Conservation (phyloP, 2,329 filamentous ascomycete genomes). For the Aspergillus hortae region DNA sequence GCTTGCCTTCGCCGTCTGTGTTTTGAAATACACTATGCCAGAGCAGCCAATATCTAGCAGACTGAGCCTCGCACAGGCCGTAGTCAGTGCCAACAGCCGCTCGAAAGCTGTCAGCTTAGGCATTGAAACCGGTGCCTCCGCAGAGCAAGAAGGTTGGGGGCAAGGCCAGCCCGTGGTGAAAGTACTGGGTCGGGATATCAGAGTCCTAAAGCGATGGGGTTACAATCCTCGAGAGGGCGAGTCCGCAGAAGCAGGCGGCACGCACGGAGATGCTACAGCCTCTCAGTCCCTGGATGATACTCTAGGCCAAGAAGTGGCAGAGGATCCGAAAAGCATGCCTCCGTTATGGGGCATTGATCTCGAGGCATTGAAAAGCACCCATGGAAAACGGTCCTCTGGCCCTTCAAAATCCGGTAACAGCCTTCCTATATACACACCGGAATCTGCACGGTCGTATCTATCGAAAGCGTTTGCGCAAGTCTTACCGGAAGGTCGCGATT, state of each 20-base stretch:
- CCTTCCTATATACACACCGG: slow-evolving; percentile 71
- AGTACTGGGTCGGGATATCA: slow-evolving; percentile 70
- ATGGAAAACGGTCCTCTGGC: slow-evolving; percentile 24
- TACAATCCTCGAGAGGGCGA: slow-evolving; percentile 59
- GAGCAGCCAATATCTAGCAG: slow-evolving; percentile 81
- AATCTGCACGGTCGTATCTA: slow-evolving; percentile 61
- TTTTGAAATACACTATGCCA: slow-evolving; percentile 78
- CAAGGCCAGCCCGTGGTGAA: slow-evolving; percentile 70
- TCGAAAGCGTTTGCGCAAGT: slow-evolving; percentile 43
- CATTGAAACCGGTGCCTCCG: slow-evolving; percentile 61
- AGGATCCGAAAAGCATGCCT: slow-evolving; percentile 24
- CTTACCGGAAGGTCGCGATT: slow-evolving; percentile 8
- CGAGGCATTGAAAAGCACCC: slow-evolving; percentile 51
- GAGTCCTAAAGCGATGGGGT: slow-evolving; percentile 72
- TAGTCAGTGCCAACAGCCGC: slow-evolving; percentile 76
- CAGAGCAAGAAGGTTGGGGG: slow-evolving; percentile 69
- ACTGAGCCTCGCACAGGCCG: slow-evolving; percentile 76
- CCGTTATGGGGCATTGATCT: slow-evolving; percentile 59
- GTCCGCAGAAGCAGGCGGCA: slow-evolving; percentile 15
- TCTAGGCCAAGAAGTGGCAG: slow-evolving; percentile 10
- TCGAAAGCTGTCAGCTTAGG: slow-evolving; percentile 74
- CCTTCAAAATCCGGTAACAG: slow-evolving; percentile 32
- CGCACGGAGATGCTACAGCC: slow-evolving; percentile 1
- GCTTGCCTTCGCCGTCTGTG: slow-evolving; percentile 70
- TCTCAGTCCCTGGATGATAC: slow-evolving; percentile 6